Conservation (phyloP, 192 early-diverging fungal genomes). For the Coemansia sp. region DNA sequence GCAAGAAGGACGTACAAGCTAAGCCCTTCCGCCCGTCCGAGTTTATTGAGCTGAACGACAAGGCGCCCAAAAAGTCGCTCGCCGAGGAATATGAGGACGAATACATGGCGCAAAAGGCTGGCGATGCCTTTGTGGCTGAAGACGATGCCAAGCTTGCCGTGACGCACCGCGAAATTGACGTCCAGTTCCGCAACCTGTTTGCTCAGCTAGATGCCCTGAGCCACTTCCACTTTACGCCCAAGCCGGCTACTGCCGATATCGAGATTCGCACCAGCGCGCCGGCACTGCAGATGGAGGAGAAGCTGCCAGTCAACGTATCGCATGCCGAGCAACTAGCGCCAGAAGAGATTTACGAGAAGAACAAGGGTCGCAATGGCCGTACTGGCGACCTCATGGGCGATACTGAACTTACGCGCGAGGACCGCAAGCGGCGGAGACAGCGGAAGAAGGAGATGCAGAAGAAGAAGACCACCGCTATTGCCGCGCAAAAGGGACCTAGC, state of each 20-base stretch:
- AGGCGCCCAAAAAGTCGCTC: constrained; percentile 85
- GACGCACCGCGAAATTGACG: constrained; percentile 81
- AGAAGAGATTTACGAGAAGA: constrained; percentile 88
- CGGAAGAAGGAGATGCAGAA: constrained; percentile 70
- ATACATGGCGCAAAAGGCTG: constrained; percentile 68
- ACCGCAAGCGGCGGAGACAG: constrained; percentile 72
- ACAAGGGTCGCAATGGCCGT: constrained; percentile 49
- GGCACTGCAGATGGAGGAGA: constrained; percentile 93
- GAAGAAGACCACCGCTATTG: constrained; percentile 51
- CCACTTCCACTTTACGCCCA: constrained; percentile 94
- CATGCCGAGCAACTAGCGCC: constrained; percentile 84
- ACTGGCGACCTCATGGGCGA: constrained; percentile 71
- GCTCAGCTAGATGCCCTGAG: constrained; percentile 87
- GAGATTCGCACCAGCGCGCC: constrained; percentile 77
- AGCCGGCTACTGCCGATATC: constrained; percentile 77
- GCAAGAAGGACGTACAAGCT: constrained; percentile 78
- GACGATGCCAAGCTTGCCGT: constrained; percentile 80
- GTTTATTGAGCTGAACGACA: constrained; percentile 80
- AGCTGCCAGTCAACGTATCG: constrained; percentile 85
- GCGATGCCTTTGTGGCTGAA: constrained; percentile 44
- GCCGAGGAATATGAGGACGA: constrained; percentile 93
- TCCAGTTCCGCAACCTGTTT: constrained; percentile 78
- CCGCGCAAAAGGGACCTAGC: constrained; percentile 8
- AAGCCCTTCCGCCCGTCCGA: constrained; percentile 73
- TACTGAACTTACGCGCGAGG: constrained; percentile 75